Evolutionary conservation across 1,284 basidiomycete species (phyloP), one percentile per base, ranked within the genome.

Genomic region (Macrocystidia cucumis): DNA sequence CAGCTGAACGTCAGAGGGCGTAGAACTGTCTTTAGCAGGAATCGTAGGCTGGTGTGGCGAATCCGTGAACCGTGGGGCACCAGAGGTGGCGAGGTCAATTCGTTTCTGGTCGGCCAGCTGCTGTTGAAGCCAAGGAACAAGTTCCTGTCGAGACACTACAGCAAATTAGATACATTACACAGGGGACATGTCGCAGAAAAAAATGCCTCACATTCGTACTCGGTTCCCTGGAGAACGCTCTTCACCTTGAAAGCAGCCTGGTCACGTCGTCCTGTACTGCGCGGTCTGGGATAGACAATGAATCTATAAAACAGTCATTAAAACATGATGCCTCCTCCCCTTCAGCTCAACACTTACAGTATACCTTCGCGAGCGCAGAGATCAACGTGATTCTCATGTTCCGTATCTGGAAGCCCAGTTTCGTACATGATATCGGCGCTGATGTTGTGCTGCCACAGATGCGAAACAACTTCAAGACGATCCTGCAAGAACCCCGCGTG

Each of bases 401-500:
- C 77, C 4, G 60, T 54, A 40, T 78, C 74, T 2, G 63, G 60
- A 27, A 88, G 54, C 7, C 74, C 78, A 4, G 70, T 69, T 42
- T 89, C 86, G 49, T 91, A 91, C 77, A 91, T 89, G 41, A 92
- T 60, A 57, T 92, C 90, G 0, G 88, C 82, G 43, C 85, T 85
- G 50, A 92, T 90, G 34, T 74, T 75, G 47, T 87, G 69, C 43
- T 78, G 69, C 89, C 90, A 92, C 16, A 92, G 62, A 42, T 82
- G 70, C 2, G 82, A 64, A 5, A 78, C 82, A 9, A 91, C 69
- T 49, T 91, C 85, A 13, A 91, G 67, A 19, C 89, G 71, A 33
- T 88, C 84, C 41, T 78, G 71, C 17, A 91, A 59, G 48, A 80
- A 70, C 8, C 87, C 87, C 1, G 77, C 67, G 37, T 85, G 78